phyloP scores from a whole-genome alignment of 2,329 filamentous ascomycete species.

The Corinectria fuckeliana region DNA sequence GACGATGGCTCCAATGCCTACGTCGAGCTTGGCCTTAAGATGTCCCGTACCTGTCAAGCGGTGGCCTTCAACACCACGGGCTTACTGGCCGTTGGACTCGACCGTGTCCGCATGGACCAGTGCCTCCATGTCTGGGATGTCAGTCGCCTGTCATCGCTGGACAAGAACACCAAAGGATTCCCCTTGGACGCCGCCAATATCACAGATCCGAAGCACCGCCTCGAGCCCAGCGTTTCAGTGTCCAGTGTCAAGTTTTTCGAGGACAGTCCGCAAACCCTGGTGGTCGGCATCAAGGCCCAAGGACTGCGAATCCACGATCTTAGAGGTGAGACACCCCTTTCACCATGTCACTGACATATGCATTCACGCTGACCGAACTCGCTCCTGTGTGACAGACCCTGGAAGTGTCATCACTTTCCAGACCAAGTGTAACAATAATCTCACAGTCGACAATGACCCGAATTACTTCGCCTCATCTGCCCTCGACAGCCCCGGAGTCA shows the following conservation, averaged over 20 bases:
- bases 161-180: conserved; percentile 56
- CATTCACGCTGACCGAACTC: not conserved
- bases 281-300: conserved; percentile 77
- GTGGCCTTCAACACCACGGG: conserved; percentile 79
- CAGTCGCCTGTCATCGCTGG: conserved; percentile 62
- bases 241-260: conserved; percentile 85
- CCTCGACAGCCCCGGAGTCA: conserved; percentile 74
- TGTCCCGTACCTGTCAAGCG: conserved; percentile 79
- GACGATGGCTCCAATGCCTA: conserved; percentile 72
- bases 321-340: conserved; percentile 61
- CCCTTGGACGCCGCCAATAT: conserved; percentile 55
- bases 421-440: conserved; percentile 72
- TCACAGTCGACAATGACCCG: conserved; percentile 82
- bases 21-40: conserved; percentile 72
- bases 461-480: conserved; percentile 87
- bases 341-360: not conserved
- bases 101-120: conserved; percentile 81
- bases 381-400: conserved; percentile 46
- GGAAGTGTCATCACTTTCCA: conserved; percentile 64
- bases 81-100: conserved; percentile 78
- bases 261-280: conserved; percentile 75
- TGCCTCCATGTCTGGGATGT: conserved; percentile 86
- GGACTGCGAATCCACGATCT: conserved; percentile 81
- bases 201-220: conserved; percentile 62
- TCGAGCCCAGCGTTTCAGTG: conserved; percentile 75